These are phyloP conservation scores for Diaporthe sp. DNA, from an alignment of 2,329 filamentous ascomycete species.

Conservation along the genomic window DNA sequence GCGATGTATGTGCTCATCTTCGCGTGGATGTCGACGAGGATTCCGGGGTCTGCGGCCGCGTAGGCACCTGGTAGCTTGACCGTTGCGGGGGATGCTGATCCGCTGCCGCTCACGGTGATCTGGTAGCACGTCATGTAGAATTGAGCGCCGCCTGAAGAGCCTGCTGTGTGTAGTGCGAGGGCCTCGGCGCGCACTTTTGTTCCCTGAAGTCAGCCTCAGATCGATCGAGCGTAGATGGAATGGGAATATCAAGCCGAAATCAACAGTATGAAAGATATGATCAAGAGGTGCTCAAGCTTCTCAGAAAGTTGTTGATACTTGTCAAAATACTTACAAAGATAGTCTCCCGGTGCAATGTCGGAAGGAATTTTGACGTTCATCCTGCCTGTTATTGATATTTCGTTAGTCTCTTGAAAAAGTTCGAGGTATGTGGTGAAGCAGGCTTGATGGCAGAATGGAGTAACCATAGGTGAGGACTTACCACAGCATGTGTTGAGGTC, in stretches of 20 bases:
- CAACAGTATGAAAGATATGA: too few relatives aligned
- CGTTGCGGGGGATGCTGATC: conserved; percentile 43
- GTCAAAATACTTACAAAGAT: conserved; percentile 44
- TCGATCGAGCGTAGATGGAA: not conserved
- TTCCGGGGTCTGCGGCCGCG: conserved; percentile 54
- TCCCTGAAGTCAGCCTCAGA: not conserved
- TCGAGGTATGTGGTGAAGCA: not conserved
- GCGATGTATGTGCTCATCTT: conserved; percentile 52
- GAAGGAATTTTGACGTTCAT: conserved; percentile 50
- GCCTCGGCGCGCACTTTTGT: conserved; percentile 55
- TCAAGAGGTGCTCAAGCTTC: not conserved
- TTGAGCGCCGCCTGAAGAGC: conserved; percentile 46
- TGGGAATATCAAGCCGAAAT: not conserved
- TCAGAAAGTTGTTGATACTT: not conserved
- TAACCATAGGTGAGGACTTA: not conserved
- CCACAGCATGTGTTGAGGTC: conserved; percentile 53
- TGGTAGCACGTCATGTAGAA: conserved; percentile 54
- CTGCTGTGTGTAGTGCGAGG: conserved; percentile 58
- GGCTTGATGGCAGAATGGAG: not conserved
- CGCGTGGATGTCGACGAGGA: conserved; percentile 59
- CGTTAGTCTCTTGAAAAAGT: not conserved
- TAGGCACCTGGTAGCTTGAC: conserved; percentile 57
- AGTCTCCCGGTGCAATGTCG: conserved; percentile 48
- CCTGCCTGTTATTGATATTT: conserved; percentile 39
- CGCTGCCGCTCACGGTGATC: conserved; percentile 44